Base-by-base conservation (phyloP, 2,329 filamentous ascomycete genomes). In the Tolypocladium ophioglossoides region DNA sequence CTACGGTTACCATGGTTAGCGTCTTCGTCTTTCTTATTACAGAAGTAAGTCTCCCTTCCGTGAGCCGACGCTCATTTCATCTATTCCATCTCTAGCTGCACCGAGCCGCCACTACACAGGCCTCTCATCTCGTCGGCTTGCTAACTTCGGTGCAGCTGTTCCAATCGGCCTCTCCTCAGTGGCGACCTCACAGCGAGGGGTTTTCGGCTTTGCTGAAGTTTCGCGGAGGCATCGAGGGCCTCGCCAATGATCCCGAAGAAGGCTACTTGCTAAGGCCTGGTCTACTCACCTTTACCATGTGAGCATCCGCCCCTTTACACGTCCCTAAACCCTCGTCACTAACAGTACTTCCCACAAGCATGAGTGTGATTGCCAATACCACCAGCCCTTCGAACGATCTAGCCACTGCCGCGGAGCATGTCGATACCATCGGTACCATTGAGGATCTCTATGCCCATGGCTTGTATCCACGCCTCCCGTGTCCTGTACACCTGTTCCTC, bases 381-480 rank as follows among this genome's bases (percentile, higher is more conserved):
- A 51, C 50, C 10, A 51, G 38, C n/a, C 50, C 50, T 20, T 41
- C 38, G 16, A 22, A 44, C 18, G 50, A 51, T 18, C n/a, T 32
- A 2, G 24, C 37, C 4, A 27, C 35, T 11, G 8, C 50, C 4
- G 16, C 24, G 5, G 39, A 34, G 24, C 50, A 51, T 22, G 5
- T 22, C 9, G 6, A 18, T 10, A 44, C 6, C 22, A 38, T 51
- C 16, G 27, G 18, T 32, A 22, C 27, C 16, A 34, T 44, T 16
- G 24, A 27, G 37, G 38, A 53, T 6, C 51, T 58, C 11, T 55
- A 55, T 27, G 49, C 32, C 20, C 22, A 30, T 12, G 32, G 27
- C 48, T 52, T 53, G 20, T 53, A 58, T 35, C 52, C 56, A n/a
- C 41, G 48, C 14, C 50, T 55, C 44, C 53, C 54, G n/a, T 57